Evolutionary conservation across 768 basidiomycete species (phyloP), one percentile per base, ranked within the genome.

Genomic region (Tephrocybe sp.): DNA sequence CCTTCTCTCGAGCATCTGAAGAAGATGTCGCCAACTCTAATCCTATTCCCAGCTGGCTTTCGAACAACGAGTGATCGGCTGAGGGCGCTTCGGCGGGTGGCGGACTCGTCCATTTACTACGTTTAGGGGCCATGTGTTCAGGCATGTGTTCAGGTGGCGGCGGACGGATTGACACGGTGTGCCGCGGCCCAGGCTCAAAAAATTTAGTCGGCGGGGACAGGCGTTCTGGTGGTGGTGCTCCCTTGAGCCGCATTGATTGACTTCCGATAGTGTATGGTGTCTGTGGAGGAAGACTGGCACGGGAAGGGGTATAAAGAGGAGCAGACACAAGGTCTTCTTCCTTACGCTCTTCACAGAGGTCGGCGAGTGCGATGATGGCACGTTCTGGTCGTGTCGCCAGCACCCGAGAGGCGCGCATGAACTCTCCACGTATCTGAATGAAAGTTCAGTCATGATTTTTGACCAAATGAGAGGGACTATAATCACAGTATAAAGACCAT

Each of bases 361-460:
- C 88, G 1, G 93, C 84, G 15, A 98, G 76, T 4, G 91, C 89
- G 16, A 87, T 68, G 26, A 89, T 82, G 7, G 89, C 91, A 41
- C 90, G 84, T 47, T 89, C 88, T 1, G 90, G 92, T 25, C 87
- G 86, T 54, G 77, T 72, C 9, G 84, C 77, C 27, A 99, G 74
- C 49, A 98, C 90, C 47, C 93, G 79, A 19, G 87, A 85, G 4
- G 95, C 96, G 28, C 96, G 87, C 92, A 96, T 96, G 66, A 99
- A 96, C 71, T 98, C 96, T 8, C 96, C 95, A 12, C 96, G 94
- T 62, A 99, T 94, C 95, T 98, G 57, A 25, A 35, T 32, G 8
- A 15, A 49, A 43, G 28, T 26, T 60, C 30, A 55, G 56, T 43
- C 19, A 54, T 38, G 15, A 41, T 31, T 24, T 19, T n/a, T n/a